Evolutionary conservation across 2,329 filamentous ascomycete genomes (phyloP).

Genomic region (Nothophoma quercina): DNA sequence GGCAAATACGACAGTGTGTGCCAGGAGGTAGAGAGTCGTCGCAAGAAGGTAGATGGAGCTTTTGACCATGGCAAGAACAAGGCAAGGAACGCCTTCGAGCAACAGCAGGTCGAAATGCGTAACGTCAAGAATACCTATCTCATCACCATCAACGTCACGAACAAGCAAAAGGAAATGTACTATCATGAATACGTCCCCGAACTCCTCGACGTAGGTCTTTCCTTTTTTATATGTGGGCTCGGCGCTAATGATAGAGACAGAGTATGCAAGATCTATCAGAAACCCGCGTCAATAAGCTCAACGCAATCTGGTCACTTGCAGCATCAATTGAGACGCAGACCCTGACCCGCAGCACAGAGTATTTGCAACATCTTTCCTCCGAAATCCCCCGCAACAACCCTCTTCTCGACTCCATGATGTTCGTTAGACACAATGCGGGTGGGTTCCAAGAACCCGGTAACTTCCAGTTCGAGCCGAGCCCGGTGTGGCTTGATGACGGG

Average conservation of each 20-base stretch:
- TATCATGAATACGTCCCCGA: constrained; percentile 97
- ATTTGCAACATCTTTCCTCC: constrained; percentile 74
- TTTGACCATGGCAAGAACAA: constrained; percentile 87
- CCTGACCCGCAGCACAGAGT: constrained; percentile 74
- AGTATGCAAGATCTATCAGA: constrained; percentile 91
- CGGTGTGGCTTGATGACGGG: constrained; percentile 95
- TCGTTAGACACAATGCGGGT: constrained; percentile 87
- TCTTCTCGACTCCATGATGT: constrained; percentile 95
- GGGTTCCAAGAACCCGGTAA: constrained; percentile 84
- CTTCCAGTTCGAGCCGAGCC: constrained; percentile 89
- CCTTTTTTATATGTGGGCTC: background rate
- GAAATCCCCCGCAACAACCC: constrained; percentile 91
- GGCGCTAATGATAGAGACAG: constrained; percentile 39
- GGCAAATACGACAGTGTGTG: constrained; percentile 91
- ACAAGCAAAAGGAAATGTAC: constrained; percentile 96
- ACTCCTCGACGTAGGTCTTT: constrained; percentile 76
- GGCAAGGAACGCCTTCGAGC: constrained; percentile 88
- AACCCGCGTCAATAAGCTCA: constrained; percentile 83
- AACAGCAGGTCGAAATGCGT: constrained; percentile 93
- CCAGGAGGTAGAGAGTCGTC: constrained; percentile 90
- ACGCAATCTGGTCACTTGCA: constrained; percentile 83
- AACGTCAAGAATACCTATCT: constrained; percentile 99
- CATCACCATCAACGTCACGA: constrained; percentile 94
- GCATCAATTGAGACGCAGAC: constrained; percentile 81
- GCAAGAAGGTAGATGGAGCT: constrained; percentile 94